Evolutionary conservation across 371 early-diverging fungal genomes (phyloP), one percentile per base, ranked within the genome.

Genomic region (Rhizopus delemar): DNA sequence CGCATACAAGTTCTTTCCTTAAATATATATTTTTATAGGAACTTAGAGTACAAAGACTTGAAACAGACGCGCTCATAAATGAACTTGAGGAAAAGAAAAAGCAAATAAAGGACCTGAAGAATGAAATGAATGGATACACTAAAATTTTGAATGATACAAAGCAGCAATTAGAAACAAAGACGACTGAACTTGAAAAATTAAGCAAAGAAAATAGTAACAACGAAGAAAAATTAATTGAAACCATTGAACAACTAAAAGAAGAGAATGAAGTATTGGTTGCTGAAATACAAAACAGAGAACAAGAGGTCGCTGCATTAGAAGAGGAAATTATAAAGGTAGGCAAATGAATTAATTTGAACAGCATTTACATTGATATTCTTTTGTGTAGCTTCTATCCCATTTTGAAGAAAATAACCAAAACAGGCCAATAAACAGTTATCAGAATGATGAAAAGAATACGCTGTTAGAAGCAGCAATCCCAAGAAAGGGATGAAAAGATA

Each of bases 241-340:
- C 51, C 7, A 32, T 60, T 7, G 46, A 51, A 4, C 51, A 53
- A 11, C 33, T 70, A 11, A 46, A 51, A 22, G 53, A 65, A 15
- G 55, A 69, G 22, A 66, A 71, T 28, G 50, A 58, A 0, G 56
- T 60, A 3, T 29, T 76, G 31, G 51, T 51, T n/a, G 32, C 39
- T 8, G 74, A 65, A 31, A 43, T 78, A 4, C 63, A 73, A 41
- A 54, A 66, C n/a, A 63, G 73, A 6, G 67, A 67, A 46, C 71
- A 63, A 8, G 80, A 79, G 16, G 60, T 75, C 38, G 35, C 39
- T 8, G 70, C 60, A 8, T 45, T 81, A 9, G 70, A 77, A 43
- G 61, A 53, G 5, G 68, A 73, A 41, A 62, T 81, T 1, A 69
- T 65, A 33, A 81, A 78, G 60, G 60, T 76, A 22, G 22, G 22